Evolutionary conservation across 768 basidiomycete genomes (phyloP).

Genomic region (Leccinum fibrillosum): DNA sequence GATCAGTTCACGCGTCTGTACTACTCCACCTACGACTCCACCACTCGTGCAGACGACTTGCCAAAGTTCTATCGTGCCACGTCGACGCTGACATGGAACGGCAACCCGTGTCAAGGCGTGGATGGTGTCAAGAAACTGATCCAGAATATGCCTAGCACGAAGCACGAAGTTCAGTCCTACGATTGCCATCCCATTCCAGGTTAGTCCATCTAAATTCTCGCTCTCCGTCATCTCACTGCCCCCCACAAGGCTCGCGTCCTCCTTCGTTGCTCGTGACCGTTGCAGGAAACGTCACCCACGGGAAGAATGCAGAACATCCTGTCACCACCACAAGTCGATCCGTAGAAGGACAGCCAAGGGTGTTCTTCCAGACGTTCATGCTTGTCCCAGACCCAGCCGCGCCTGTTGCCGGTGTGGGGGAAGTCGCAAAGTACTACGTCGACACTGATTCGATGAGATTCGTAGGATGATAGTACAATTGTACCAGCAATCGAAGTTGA

Average conservation of each 20-base stretch:
- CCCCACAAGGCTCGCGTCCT: conserved; percentile 60
- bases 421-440: conserved; percentile 80
- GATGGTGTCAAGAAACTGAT: conserved; percentile 68
- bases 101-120: conserved; percentile 70
- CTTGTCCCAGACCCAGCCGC: conserved; percentile 72
- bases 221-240: conserved; percentile 9
- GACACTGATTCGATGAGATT: conserved; percentile 78
- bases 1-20: conserved; percentile 81
- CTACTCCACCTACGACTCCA: conserved; percentile 79
- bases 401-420: conserved; percentile 60
- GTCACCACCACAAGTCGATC: conserved; percentile 44
- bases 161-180: conserved; percentile 83
- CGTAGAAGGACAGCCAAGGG: conserved; percentile 75
- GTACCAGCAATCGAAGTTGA: neutral
- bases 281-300: conserved; percentile 76
- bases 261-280: conserved; percentile 78
- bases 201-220: conserved; percentile 23
- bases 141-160: conserved; percentile 71
- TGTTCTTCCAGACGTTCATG: conserved; percentile 87
- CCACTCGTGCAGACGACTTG: conserved; percentile 69
- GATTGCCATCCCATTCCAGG: conserved; percentile 91
- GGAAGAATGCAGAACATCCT: conserved; percentile 55
- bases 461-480: conserved; percentile 53
- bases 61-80: conserved; percentile 77
- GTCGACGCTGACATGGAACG: conserved; percentile 84